Evolutionary conservation across 2,329 filamentous ascomycete genomes (phyloP).

Genomic region (Sarocladium kiliense): DNA sequence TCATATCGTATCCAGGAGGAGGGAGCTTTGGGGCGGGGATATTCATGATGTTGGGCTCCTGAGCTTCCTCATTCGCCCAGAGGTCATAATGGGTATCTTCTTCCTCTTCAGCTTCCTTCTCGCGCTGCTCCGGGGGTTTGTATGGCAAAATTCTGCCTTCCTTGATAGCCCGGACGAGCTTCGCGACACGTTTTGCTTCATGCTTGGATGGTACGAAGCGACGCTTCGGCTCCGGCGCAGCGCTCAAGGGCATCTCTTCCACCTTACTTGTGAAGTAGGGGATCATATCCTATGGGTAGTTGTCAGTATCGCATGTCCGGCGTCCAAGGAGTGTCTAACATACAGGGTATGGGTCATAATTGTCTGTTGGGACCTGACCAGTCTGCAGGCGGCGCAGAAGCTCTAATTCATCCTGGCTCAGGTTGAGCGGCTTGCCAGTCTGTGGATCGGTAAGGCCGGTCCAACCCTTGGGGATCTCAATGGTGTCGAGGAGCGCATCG

Average conservation of each 20-base stretch:
- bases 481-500: slow-evolving; percentile 90
- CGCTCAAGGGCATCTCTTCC: slow-evolving; percentile 91
- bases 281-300: slow-evolving; percentile 61
- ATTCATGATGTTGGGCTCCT: slow-evolving; percentile 85
- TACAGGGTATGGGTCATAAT: slow-evolving; percentile 87
- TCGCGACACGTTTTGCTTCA: slow-evolving; percentile 93
- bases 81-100: slow-evolving; percentile 77
- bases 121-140: slow-evolving; percentile 62
- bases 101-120: slow-evolving; percentile 67
- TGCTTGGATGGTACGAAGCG: slow-evolving; percentile 96
- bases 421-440: slow-evolving; percentile 85
- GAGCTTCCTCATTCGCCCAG: slow-evolving; percentile 87
- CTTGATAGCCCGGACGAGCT: slow-evolving; percentile 90
- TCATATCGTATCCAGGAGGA: slow-evolving; percentile 90
- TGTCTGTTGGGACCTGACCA: slow-evolving; percentile 81
- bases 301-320: slow-evolving; percentile 12
- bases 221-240: slow-evolving; percentile 91
- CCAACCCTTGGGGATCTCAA: slow-evolving; percentile 95
- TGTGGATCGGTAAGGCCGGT: slow-evolving; percentile 91
- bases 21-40: slow-evolving; percentile 90
- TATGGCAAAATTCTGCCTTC: slow-evolving; percentile 93
- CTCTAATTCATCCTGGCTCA: slow-evolving; percentile 84
- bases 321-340: slow-evolving; percentile 19
- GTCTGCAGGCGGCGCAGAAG: slow-evolving; percentile 83
- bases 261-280: slow-evolving; percentile 89